A percentile compares a stretch with the other conserved stretches of the same genome.
Evolutionary conservation across 2,329 filamentous ascomycete species (phyloP).

Genomic region (Capronia epimyces): DNA sequence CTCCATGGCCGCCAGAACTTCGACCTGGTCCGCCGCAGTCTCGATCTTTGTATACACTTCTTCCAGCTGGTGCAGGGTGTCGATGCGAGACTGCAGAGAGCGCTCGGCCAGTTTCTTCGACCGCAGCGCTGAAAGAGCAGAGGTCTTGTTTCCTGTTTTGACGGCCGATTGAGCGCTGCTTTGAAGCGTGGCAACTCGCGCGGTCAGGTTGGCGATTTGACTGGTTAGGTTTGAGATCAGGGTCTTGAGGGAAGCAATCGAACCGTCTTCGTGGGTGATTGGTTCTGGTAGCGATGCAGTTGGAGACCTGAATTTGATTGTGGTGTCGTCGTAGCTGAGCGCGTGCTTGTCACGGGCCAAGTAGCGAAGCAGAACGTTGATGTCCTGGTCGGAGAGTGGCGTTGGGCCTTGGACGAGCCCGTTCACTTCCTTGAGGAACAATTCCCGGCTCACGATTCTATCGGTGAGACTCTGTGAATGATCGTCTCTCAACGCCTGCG

Average conservation of each 20-base stretch:
- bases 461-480: conserved; percentile 33
- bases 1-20: conserved; percentile 77
- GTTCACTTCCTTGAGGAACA: conserved; percentile 58
- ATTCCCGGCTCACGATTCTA: conserved; percentile 41
- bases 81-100: conserved; percentile 64
- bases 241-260: conserved; percentile 72
- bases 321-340: conserved; percentile 48
- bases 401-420: conserved; percentile 48
- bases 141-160: conserved; percentile 63
- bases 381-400: conserved; percentile 45
- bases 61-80: conserved; percentile 74
- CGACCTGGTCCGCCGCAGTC: conserved; percentile 76
- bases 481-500: conserved; percentile 8
- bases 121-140: conserved; percentile 71
- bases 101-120: conserved; percentile 77
- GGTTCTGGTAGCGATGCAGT: conserved; percentile 35
- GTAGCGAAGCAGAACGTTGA: conserved; percentile 65
- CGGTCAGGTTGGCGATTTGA: conserved; percentile 61
- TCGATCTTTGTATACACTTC: conserved; percentile 77
- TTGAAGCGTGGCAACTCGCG: conserved; percentile 48
- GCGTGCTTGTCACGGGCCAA: conserved; percentile 60
- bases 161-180: conserved; percentile 64
- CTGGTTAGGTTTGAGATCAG: conserved; percentile 63
- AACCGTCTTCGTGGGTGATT: conserved; percentile 72
- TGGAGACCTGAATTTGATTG: conserved; percentile 65